Evolutionary conservation across 148 eudicot genomes (phyloP).

Genomic region (Rheum nobile): DNA sequence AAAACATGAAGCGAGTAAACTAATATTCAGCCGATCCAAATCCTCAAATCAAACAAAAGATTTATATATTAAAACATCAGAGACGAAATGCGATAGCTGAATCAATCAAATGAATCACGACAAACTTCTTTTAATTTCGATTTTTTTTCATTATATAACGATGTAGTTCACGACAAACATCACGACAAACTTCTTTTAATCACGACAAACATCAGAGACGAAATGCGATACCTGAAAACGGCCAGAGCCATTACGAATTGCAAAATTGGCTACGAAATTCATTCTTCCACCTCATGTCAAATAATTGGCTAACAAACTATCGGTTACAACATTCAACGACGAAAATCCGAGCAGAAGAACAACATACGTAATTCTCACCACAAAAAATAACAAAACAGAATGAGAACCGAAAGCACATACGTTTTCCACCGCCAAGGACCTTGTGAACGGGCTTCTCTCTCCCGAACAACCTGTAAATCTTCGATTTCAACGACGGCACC

Average conservation of each 20-base stretch:
- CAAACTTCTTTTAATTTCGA: neutral
- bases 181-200: no score
- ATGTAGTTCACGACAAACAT: no score
- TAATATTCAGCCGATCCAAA: neutral
- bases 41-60: neutral
- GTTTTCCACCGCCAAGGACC: conserved; percentile 79
- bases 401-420: conserved; percentile 19
- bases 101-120: neutral
- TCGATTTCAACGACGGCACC: conserved; percentile 18
- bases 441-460: conserved; percentile 65
- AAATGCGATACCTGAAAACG: no score
- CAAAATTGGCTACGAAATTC: neutral
- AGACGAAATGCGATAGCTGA: neutral
- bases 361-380: neutral
- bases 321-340: neutral
- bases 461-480: conserved; percentile 46
- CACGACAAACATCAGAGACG: no score
- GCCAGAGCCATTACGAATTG: no score
- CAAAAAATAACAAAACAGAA: neutral
- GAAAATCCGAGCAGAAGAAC: neutral
- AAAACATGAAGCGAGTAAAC: neutral
- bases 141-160: no score
- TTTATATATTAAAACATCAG: neutral
- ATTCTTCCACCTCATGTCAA: neutral
- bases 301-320: neutral